A percentile compares a stretch with the other conserved stretches of the same genome.
Evolutionary conservation across 1,284 basidiomycete genomes (phyloP).

Genomic region (Pseudozyma sp.): DNA sequence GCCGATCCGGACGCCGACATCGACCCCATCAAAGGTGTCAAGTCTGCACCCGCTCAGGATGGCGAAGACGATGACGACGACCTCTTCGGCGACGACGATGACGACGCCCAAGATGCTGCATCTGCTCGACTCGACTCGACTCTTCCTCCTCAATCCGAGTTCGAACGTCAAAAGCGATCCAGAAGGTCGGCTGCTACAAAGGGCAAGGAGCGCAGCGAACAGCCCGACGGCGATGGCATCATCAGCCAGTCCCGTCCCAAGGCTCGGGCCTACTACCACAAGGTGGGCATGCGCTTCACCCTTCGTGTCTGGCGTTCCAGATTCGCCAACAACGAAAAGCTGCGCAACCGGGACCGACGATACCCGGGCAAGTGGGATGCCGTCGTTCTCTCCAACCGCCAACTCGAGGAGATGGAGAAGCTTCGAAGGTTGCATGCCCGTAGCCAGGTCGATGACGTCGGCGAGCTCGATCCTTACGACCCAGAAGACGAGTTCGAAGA

Average conservation of each 20-base stretch:
- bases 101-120: constrained; percentile 16
- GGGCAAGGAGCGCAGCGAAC: constrained; percentile 50
- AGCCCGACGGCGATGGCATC: constrained; percentile 29
- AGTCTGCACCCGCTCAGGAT: constrained; percentile 17
- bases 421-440: constrained; percentile 43
- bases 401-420: constrained; percentile 48
- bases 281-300: constrained; percentile 61
- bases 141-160: constrained; percentile 51
- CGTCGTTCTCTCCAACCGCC: constrained; percentile 51
- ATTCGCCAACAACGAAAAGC: constrained; percentile 52
- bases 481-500: constrained; percentile 45
- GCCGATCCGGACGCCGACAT: constrained; percentile 50
- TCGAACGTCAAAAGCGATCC: constrained; percentile 53
- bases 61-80: constrained; percentile 54
- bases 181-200: constrained; percentile 33
- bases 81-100: constrained; percentile 47
- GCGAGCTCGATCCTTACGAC: constrained; percentile 51
- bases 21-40: constrained; percentile 45
- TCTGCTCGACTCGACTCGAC: constrained; percentile 32
- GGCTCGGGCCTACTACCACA: constrained; percentile 63
- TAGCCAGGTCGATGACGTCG: constrained; percentile 53
- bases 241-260: constrained; percentile 29
- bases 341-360: constrained; percentile 42
- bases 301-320: constrained; percentile 59
- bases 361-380: constrained; percentile 63